Percentiles rank a stretch among this genome's conserved stretches.
phyloP scores from a whole-genome alignment of 768 basidiomycete species.

The Boletus vermiculosoides region DNA sequence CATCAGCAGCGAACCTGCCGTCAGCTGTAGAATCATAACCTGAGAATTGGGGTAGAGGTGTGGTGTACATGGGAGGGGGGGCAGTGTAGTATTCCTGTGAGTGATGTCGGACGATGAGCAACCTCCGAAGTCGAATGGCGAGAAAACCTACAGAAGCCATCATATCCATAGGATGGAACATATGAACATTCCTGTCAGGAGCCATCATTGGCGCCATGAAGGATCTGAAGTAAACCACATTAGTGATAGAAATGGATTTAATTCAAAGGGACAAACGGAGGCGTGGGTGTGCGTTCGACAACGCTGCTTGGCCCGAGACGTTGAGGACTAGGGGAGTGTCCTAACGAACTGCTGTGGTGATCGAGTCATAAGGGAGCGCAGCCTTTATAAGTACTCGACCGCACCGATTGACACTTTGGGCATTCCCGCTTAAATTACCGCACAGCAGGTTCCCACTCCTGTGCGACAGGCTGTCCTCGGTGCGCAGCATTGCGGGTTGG shows the following conservation, averaged over 20 bases:
- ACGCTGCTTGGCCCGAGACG: neutral
- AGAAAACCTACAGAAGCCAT: conserved; percentile 9
- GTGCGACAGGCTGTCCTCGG: conserved; percentile 18
- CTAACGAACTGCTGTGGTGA: conserved; percentile 9
- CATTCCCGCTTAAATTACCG: neutral
- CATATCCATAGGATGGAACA: neutral
- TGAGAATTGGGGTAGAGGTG: neutral
- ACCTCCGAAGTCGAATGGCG: neutral
- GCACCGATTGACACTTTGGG: conserved; percentile 9
- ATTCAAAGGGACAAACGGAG: conserved; percentile 10
- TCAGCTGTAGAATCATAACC: neutral
- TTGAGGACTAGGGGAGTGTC: neutral
- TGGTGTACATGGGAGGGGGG: neutral
- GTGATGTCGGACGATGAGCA: neutral
- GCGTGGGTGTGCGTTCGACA: neutral
- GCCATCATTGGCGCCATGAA: neutral
- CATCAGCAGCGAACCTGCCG: neutral
- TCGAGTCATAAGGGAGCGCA: conserved; percentile 2
- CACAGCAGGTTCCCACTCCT: conserved; percentile 23
- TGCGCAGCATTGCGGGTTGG: conserved; percentile 1
- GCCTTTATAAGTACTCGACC: conserved; percentile 16
- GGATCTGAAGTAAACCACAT: conserved; percentile 9
- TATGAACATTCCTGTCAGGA: neutral
- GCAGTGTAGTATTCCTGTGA: conserved; percentile 11
- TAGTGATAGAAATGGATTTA: neutral